Conservation (phyloP, 495 filamentous ascomycete genomes). For the Xylaria flabelliformis region DNA sequence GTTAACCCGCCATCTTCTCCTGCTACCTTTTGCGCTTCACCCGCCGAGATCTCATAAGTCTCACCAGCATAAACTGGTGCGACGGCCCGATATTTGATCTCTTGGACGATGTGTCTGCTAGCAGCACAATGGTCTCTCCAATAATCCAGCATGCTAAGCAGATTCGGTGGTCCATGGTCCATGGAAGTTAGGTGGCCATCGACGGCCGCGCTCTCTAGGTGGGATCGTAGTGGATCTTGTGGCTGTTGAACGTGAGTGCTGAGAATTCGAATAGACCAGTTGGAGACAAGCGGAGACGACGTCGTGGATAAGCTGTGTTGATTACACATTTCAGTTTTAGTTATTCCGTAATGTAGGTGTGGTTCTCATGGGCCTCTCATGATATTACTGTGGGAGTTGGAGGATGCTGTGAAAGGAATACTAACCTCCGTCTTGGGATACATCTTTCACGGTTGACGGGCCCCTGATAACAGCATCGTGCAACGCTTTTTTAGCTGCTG, state of each 20-base stretch:
- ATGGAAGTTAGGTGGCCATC: conserved; percentile 67
- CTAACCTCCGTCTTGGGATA: neutral
- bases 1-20: conserved; percentile 8
- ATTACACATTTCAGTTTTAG: neutral
- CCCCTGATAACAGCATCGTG: conserved; percentile 1
- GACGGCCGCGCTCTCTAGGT: conserved; percentile 63
- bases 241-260: conserved; percentile 74
- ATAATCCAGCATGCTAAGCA: conserved; percentile 68
- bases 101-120: neutral
- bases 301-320: conserved; percentile 23
- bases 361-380: neutral
- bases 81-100: conserved; percentile 65
- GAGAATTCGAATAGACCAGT: conserved; percentile 73
- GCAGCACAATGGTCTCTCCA: conserved; percentile 60
- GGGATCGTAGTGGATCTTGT: conserved; percentile 73
- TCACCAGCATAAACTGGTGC: conserved; percentile 67
- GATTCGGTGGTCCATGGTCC: conserved; percentile 69
- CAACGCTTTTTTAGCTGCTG: conserved; percentile 19
- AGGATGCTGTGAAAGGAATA: neutral
- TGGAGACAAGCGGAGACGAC: conserved; percentile 58
- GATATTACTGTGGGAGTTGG: neutral
- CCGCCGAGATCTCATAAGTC: conserved; percentile 49
- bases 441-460: conserved; percentile 32
- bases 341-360: neutral
- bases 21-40: conserved; percentile 34